Base-by-base conservation (phyloP, 345 rosid species). In the Draba incana region DNA sequence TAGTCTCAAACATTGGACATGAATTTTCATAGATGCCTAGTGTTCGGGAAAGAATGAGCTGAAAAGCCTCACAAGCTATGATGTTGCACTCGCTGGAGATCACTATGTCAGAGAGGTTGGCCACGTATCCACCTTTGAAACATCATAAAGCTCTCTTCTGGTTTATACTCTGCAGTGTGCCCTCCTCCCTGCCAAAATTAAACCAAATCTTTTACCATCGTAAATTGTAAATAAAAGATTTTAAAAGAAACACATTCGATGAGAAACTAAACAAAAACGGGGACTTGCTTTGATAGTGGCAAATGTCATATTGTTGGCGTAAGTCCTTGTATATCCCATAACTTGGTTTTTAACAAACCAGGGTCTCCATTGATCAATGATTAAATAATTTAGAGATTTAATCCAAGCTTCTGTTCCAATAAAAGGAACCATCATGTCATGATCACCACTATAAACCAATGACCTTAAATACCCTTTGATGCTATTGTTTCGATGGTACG, bases 121-220 rank as follows among this genome's bases (percentile, higher is more conserved):
- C 67, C 52, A 61, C 45, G 31, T 42, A 61, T 61, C 68, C 74
- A 70, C 57, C 45, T 61, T 25, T 74, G 45, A 55, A 78, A 81
- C 85, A 85, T 85, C 4, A 81, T 72, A 14, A 59, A 50, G 37
- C 88, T 77, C 59, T 82, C 88, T 31, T 54, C 65, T 13, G 86
- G 84, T 66, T 28, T 80, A 68, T 79, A 80, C 62, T 78, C 82
- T 0, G 88, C 83, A n/a, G 82, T 75, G 77, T 83, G 91, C 14
- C 89, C 93, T 52, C 85, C 91, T 2, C 92, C 92, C 92, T 90
- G 54, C 57, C 77, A 63, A 35, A 65, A 42, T 24, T 23, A 55
- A 59, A 39, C 12, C 57, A 57, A 7, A n/a, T n/a, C n/a, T n/a
- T 30, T 14, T 11, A 43, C 38, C n/a, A 8, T 9, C n/a, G 8